Conservation (phyloP, 2,329 filamentous ascomycete species). For the Dactylellina sp. region DNA sequence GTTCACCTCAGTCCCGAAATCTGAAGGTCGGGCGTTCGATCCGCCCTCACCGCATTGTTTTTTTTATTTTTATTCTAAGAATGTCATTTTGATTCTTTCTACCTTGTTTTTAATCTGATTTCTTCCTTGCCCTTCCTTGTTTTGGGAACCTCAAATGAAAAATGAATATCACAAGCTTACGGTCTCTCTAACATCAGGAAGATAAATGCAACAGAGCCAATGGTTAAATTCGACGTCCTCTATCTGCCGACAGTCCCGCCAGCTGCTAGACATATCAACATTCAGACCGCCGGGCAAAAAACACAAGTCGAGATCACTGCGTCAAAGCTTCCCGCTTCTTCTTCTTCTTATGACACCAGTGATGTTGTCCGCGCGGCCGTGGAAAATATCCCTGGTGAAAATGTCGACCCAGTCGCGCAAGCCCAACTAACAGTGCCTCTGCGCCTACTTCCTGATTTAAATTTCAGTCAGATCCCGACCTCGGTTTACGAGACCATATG, state of each 20-base stretch:
- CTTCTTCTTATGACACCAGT: background rate
- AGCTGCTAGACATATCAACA: conserved; percentile 7
- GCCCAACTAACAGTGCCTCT: conserved; percentile 13
- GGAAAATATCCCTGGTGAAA: background rate
- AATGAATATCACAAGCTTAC: no score
- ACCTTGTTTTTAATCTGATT: no score
- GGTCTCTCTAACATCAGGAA: no score
- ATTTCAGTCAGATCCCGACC: background rate
- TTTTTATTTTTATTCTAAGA: background rate
- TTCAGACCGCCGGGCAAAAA: background rate
- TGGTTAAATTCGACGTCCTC: conserved; percentile 14
- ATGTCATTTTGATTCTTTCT: no score
- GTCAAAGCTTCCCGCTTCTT: background rate
- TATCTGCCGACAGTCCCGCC: conserved; percentile 42
- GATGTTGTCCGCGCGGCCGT: background rate
- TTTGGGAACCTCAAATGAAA: no score
- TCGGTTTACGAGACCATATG: conserved; percentile 19
- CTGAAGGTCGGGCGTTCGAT: conserved; percentile 27
- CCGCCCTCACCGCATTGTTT: conserved; percentile 26
- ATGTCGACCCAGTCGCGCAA: background rate
- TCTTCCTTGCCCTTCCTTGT: no score
- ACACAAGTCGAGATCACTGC: conserved; percentile 8
- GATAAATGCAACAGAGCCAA: background rate
- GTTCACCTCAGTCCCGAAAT: conserved; percentile 1
- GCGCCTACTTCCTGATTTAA: no score